phyloP scores from a whole-genome alignment of 1,284 basidiomycete species.

The Butyriboletus appendiculatus region DNA sequence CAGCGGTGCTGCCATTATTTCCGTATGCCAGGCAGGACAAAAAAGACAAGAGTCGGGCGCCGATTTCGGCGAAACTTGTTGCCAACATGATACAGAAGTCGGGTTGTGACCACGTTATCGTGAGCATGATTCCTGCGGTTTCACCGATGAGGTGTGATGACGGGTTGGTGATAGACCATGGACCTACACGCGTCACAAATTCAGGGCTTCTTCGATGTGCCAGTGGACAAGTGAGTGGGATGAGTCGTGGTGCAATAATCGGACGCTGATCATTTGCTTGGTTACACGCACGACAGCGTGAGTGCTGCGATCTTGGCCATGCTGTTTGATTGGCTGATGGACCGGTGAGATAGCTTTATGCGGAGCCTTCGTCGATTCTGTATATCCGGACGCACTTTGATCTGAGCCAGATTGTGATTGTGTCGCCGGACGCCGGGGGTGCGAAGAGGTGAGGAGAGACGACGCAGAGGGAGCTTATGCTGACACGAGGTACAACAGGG shows the following conservation, averaged over 20 bases:
- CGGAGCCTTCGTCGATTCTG: slow-evolving; percentile 94
- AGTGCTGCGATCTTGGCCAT: slow-evolving; percentile 35
- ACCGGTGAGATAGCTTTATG: slow-evolving; percentile 74
- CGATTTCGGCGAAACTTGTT: slow-evolving; percentile 98
- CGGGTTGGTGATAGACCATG: slow-evolving; percentile 74
- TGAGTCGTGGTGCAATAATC: slow-evolving; percentile 5
- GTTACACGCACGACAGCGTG: slow-evolving; percentile 41
- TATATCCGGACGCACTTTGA: slow-evolving; percentile 95
- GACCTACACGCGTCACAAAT: slow-evolving; percentile 98
- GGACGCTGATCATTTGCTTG: slow-evolving; percentile 20
- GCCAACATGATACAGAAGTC: slow-evolving; percentile 99
- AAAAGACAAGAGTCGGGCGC: slow-evolving; percentile 98
- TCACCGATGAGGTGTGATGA: slow-evolving; percentile 4
- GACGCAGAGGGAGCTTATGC: not conserved
- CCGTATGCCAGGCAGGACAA: slow-evolving; percentile 98
- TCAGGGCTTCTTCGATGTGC: slow-evolving; percentile 99
- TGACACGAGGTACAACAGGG: slow-evolving; percentile 50
- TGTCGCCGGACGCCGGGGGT: slow-evolving; percentile 98
- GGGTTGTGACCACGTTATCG: slow-evolving; percentile 98
- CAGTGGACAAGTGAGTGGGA: slow-evolving; percentile 93
- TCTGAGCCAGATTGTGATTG: slow-evolving; percentile 89
- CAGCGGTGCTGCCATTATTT: slow-evolving; percentile 94
- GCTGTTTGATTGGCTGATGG: slow-evolving; percentile 25
- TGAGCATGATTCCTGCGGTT: slow-evolving; percentile 46
- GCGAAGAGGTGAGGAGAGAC: slow-evolving; percentile 80